phyloP scores from a whole-genome alignment of 2,329 filamentous ascomycete genomes.

The Blastomyces gilchristii region DNA sequence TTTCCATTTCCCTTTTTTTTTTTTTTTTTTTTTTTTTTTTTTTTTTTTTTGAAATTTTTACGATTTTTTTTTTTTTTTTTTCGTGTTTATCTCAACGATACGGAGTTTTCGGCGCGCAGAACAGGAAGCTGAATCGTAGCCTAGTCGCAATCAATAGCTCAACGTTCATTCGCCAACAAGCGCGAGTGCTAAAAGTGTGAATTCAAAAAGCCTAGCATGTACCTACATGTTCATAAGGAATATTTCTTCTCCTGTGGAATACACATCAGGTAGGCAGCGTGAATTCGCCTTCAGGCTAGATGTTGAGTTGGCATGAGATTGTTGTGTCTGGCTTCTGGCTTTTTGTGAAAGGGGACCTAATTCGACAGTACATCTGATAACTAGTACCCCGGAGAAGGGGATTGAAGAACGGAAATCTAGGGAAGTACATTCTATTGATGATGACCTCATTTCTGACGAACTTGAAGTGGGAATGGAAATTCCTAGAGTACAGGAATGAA shows the following conservation, averaged over 20 bases:
- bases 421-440: background rate
- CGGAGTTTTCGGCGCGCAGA: background rate
- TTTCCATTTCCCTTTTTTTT: background rate
- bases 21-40: background rate
- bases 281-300: background rate
- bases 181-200: background rate
- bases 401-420: background rate
- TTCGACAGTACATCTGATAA: background rate
- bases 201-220: background rate
- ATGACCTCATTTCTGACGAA: background rate
- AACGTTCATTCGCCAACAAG: background rate
- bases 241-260: background rate
- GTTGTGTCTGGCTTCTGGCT: background rate
- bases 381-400: background rate
- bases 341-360: background rate
- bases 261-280: background rate
- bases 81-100: background rate
- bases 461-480: background rate
- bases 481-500: conserved; percentile 1
- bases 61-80: too few relatives aligned
- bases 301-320: background rate
- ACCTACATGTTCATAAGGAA: background rate
- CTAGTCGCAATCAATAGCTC: background rate
- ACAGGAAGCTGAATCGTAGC: background rate
- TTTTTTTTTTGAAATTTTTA: background rate